These are phyloP conservation scores for Boletellus ananiceps DNA, from an alignment of 768 basidiomycete genomes.

Conservation along the genomic window DNA sequence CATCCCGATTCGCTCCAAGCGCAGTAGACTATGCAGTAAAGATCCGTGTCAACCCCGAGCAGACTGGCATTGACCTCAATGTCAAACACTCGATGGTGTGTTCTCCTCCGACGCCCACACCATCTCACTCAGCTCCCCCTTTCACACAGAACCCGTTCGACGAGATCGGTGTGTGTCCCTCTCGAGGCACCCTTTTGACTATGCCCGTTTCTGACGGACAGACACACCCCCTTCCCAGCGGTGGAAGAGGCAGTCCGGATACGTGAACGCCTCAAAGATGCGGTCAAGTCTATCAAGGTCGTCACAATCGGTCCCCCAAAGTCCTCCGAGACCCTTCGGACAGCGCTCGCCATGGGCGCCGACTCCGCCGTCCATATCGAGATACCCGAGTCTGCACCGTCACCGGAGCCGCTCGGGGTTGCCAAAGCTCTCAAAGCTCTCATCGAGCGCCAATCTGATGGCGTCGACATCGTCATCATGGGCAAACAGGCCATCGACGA, in stretches of 20 bases:
- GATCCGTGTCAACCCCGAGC: constrained; percentile 93
- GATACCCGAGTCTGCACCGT: constrained; percentile 62
- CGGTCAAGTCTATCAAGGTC: constrained; percentile 82
- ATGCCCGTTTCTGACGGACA: not conserved
- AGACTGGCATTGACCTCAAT: constrained; percentile 93
- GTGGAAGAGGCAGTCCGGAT: constrained; percentile 96
- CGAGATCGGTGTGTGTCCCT: constrained; percentile 73
- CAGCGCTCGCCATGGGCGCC: constrained; percentile 97
- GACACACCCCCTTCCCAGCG: constrained; percentile 41
- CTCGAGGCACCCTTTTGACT: not conserved
- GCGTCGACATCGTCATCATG: constrained; percentile 84
- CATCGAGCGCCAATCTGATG: constrained; percentile 57
- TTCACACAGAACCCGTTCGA: constrained; percentile 87
- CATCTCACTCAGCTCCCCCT: not conserved
- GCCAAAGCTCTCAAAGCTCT: constrained; percentile 80
- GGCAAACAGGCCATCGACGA: constrained; percentile 99
- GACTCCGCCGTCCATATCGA: constrained; percentile 92
- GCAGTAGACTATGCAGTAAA: constrained; percentile 97
- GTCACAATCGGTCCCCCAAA: constrained; percentile 95
- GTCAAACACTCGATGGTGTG: constrained; percentile 99
- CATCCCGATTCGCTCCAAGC: constrained; percentile 36
- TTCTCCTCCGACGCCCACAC: not conserved
- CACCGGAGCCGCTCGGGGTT: constrained; percentile 87
- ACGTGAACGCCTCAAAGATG: constrained; percentile 76
- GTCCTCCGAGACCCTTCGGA: constrained; percentile 83